phyloP scores from a whole-genome alignment of 441 rosid genomes.

The Heliophila coronopifolia region DNA sequence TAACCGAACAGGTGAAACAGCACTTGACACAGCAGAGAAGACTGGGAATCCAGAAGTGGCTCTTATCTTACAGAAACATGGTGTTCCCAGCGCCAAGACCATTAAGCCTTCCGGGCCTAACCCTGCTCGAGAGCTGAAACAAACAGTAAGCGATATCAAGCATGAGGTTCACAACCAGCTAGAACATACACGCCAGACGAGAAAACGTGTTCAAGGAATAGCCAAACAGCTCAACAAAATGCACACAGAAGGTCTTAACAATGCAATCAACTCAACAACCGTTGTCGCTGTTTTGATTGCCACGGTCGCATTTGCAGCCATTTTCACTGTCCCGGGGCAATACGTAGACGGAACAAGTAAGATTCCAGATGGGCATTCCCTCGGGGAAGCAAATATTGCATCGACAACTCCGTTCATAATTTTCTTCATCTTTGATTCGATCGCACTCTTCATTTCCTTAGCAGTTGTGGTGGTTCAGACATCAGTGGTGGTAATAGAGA shows the following conservation, averaged over 20 bases:
- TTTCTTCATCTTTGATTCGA: conserved; percentile 72
- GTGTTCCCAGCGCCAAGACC: conserved; percentile 60
- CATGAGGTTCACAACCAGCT: conserved; percentile 89
- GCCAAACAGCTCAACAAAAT: conserved; percentile 74
- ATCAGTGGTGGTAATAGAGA: conserved; percentile 78
- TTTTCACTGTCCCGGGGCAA: conserved; percentile 86
- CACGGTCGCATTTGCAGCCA: conserved; percentile 88
- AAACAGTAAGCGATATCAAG: conserved; percentile 87
- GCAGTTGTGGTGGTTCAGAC: conserved; percentile 94
- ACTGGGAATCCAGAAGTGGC: conserved; percentile 52
- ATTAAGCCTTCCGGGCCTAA: conserved; percentile 40
- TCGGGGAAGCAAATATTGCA: conserved; percentile 73
- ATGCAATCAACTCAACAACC: conserved; percentile 83
- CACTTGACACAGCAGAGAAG: conserved; percentile 86
- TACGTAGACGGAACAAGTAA: conserved; percentile 42
- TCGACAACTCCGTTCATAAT: conserved; percentile 50
- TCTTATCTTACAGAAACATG: conserved; percentile 49
- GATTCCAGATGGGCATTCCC: conserved; percentile 42
- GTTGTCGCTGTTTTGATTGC: conserved; percentile 90
- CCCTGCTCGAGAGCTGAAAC: conserved; percentile 69
- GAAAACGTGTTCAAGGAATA: conserved; percentile 72
- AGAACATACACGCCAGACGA: conserved; percentile 74
- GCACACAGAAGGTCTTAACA: conserved; percentile 88
- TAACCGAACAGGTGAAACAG: conserved; percentile 62
- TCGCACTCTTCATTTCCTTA: conserved; percentile 84